Percentiles rank a stretch among this genome's conserved stretches.
Conservation (phyloP, 345 rosid genomes). For the Eucalyptus melliodora region DNA sequence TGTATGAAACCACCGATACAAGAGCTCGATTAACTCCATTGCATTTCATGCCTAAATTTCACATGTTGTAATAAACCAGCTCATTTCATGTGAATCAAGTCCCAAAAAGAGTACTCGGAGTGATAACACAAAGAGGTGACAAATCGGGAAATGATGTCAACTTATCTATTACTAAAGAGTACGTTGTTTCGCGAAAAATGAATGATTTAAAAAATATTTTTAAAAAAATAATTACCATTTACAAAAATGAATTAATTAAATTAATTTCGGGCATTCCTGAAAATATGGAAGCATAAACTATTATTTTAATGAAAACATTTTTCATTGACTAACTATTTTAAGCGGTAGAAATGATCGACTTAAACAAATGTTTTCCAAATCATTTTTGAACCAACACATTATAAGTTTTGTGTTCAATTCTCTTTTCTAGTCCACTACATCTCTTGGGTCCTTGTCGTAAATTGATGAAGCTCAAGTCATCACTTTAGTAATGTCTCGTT, state of each 20-base stretch:
- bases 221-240: too few species aligned
- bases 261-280: background rate
- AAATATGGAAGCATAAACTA: background rate
- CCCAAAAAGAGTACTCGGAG: background rate
- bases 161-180: fast-evolving
- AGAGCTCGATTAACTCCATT: background rate
- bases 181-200: fast-evolving
- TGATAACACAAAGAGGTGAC: background rate
- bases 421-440: background rate
- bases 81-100: background rate
- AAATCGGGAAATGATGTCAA: background rate
- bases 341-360: fast-evolving
- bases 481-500: background rate
- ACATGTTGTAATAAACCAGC: background rate
- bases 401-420: background rate
- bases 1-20: background rate
- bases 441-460: background rate
- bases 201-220: background rate
- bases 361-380: background rate
- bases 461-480: background rate
- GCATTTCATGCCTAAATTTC: background rate
- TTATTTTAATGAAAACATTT: too few species aligned
- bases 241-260: too few species aligned
- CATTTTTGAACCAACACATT: background rate
- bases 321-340: background rate